These are phyloP conservation scores for Syzygium grande DNA, from an alignment of 345 rosid species.

Conservation along the genomic window DNA sequence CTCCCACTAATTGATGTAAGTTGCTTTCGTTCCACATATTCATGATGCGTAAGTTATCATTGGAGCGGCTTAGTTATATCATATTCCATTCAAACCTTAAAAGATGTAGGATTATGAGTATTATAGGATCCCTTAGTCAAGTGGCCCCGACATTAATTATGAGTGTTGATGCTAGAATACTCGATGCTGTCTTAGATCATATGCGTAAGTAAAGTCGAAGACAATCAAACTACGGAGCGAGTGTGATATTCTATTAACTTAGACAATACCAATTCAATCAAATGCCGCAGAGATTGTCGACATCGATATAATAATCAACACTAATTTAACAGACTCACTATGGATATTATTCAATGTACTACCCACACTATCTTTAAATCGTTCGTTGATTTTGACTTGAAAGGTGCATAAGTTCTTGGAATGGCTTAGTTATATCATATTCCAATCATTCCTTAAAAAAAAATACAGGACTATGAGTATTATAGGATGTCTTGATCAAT, in stretches of 20 bases:
- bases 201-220: too few relatives aligned
- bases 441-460: too few relatives aligned
- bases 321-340: fast-evolving
- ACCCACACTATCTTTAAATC: neutral
- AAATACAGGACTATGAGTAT: too few relatives aligned
- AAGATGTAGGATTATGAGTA: neutral
- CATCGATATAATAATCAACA: too few relatives aligned
- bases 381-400: neutral
- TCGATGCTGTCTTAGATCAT: neutral
- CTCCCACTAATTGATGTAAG: neutral
- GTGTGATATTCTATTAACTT: too few relatives aligned
- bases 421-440: too few relatives aligned
- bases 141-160: neutral
- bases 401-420: too few relatives aligned
- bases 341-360: too few relatives aligned
- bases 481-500: too few relatives aligned
- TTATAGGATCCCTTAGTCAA: neutral
- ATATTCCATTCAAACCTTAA: neutral
- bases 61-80: neutral
- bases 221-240: too few relatives aligned
- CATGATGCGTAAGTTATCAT: neutral
- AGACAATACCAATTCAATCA: too few relatives aligned
- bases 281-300: too few relatives aligned
- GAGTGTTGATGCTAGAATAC: neutral
- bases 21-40: neutral